These are phyloP conservation scores for Roridomyces roridus DNA, from an alignment of 768 basidiomycete genomes.

Conservation along the genomic window DNA sequence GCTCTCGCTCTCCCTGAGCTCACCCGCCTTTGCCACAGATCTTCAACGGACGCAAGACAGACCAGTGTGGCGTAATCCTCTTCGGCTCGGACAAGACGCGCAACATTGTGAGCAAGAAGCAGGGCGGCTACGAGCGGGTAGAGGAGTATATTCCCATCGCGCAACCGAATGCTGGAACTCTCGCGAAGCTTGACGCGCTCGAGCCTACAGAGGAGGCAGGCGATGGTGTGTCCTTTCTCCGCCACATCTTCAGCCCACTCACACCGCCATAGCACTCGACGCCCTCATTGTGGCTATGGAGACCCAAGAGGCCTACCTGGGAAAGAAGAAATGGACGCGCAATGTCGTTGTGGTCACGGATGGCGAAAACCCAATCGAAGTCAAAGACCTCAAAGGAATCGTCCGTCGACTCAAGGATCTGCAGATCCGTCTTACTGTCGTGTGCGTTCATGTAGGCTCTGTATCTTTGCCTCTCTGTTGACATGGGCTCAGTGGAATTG, in stretches of 20 bases:
- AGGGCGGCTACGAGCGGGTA: slow-evolving; percentile 78
- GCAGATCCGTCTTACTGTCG: slow-evolving; percentile 65
- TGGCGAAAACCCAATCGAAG: slow-evolving; percentile 74
- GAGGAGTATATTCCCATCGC: slow-evolving; percentile 72
- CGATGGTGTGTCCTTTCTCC: slow-evolving; percentile 59
- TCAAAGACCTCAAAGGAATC: slow-evolving; percentile 76
- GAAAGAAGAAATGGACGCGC: slow-evolving; percentile 83
- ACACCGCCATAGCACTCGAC: slow-evolving; percentile 69
- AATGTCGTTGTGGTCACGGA: slow-evolving; percentile 88
- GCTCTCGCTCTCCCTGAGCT: neutral
- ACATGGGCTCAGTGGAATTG: slow-evolving; percentile 79
- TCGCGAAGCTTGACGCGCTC: slow-evolving; percentile 69
- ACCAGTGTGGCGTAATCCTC: slow-evolving; percentile 87
- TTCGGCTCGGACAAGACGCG: slow-evolving; percentile 85
- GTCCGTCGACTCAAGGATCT: slow-evolving; percentile 67
- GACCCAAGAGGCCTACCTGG: slow-evolving; percentile 72
- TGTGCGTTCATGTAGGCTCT: slow-evolving; percentile 54
- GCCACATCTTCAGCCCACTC: neutral
- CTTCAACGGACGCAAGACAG: slow-evolving; percentile 90
- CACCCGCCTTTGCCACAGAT: slow-evolving; percentile 58
- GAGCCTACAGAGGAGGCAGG: slow-evolving; percentile 61
- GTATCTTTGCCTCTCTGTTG: neutral
- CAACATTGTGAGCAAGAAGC: slow-evolving; percentile 64
- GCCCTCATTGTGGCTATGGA: slow-evolving; percentile 88
- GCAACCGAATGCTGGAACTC: slow-evolving; percentile 67